Base-by-base conservation (phyloP, 2,329 filamentous ascomycete species). In the Exophiala calicioides region DNA sequence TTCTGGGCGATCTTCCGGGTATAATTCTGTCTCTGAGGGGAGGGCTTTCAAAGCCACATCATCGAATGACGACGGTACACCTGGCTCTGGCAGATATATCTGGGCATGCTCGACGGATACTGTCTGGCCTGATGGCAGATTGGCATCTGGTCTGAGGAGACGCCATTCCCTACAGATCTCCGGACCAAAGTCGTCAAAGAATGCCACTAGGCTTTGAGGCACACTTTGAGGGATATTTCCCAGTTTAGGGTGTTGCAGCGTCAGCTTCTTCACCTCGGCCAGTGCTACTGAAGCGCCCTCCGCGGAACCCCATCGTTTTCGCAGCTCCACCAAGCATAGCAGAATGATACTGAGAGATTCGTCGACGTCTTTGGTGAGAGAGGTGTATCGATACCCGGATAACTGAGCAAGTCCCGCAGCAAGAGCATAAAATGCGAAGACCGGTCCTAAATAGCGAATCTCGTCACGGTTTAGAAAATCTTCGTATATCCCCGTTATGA, bases 391-490 rank as follows among this genome's bases (percentile, higher is more conserved):
- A 6, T 41, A 19, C 0, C 27, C 45, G 8, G 33, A 24, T n/a
- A 49, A 12, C 18, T 49, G 46, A 12, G 46, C 40, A 3, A 49
- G 46, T 2, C 46, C 46, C 6, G 46, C 46, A 7, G 40, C 46
- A 44, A 49, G 31, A 13, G 33, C 39, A 39, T 49, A 49, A 21
- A 49, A 49, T 10, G 40, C 40, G 15, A 39, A 49, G 8, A 40
- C 46, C n/a, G 46, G 46, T n/a, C 39, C 46, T 15, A 30, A 40
- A 31, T 44, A 32, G 13, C 39, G 36, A 26, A 49, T 30, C 33
- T 73, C 68, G 39, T 69, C 68, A 0, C 65, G 58, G 16, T 67
- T 62, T 16, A 72, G 62, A 34, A 72, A 68, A 31, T 69, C 65
- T 40, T 70, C 68, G 20, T 68, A 70, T 2, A 72, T 67, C 0